Evolutionary conservation across 371 early-diverging fungal genomes (phyloP), one percentile per base, ranked within the genome.

Genomic region (Lichtheimia ornata): DNA sequence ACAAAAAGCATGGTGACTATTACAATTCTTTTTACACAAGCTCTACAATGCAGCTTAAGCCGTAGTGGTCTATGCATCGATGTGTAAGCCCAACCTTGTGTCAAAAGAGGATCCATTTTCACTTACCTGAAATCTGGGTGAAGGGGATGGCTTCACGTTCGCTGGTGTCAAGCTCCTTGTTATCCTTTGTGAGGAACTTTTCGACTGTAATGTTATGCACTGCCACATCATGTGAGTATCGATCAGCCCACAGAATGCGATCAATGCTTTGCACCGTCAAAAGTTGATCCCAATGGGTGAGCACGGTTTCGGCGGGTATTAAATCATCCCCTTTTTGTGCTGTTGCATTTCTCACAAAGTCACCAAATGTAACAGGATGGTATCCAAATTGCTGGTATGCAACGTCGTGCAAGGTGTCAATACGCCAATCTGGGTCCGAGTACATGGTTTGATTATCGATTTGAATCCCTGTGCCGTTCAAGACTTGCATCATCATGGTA

Each of bases 281-380:
- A 17, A 80, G 67, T 51, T 85, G 85, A 25, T 77, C 75, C 40
- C 59, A 67, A 45, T 77, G 76, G 2, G 93, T 90, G 63, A 92
- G 62, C 3, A 80, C 71, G 0, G 79, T 84, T 65, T 91, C 92
- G 43, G 71, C 76, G 5, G 88, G 87, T 27, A 67, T 53, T 15
- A 76, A 51, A 4, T 50, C 53, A 3, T 35, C 20, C 3, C 9
- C 35, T 3, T 27, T 51, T 51, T 27, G 7, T 24, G 81, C 84
- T 53, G 84, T 72, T 1, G 54, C 59, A 58, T 70, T 74, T 3
- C 70, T 64, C 0, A 76, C 61, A 18, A 79, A 74, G 58, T 92
- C 88, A 24, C 87, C 91, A 72, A 87, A 91, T 1, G 94, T 93
- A 18, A 94, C 84, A 2, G 93, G 93, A 58, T 93, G 93, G 62